phyloP scores from a whole-genome alignment of 2,329 filamentous ascomycete species.

The Falciphora oryzae region DNA sequence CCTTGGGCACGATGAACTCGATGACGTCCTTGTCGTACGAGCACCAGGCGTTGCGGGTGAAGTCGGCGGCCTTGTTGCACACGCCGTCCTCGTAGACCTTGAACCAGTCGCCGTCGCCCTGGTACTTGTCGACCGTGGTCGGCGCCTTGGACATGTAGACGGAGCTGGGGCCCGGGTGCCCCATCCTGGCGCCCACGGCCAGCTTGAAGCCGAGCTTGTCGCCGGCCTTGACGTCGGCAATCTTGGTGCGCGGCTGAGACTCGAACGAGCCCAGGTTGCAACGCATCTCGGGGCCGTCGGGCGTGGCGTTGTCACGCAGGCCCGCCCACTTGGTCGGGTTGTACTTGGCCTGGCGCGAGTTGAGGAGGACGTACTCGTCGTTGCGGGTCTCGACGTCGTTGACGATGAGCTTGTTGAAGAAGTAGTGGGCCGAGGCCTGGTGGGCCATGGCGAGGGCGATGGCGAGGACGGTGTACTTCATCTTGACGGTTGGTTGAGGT shows the following conservation, averaged over 20 bases:
- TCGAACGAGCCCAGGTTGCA: constrained; percentile 39
- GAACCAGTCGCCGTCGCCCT: constrained; percentile 20
- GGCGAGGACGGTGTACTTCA: constrained; percentile 15
- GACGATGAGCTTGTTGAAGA: constrained; percentile 33
- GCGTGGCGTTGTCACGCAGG: constrained; percentile 21
- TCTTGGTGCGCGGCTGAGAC: constrained; percentile 27
- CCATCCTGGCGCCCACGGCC: constrained; percentile 41
- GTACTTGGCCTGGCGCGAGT: constrained; percentile 29
- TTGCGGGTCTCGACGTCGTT: constrained; percentile 36
- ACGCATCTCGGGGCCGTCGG: constrained; percentile 30
- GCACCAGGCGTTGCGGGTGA: constrained; percentile 20
- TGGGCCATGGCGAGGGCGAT: constrained; percentile 14
- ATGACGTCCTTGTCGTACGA: constrained; percentile 21
- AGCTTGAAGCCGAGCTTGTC: constrained; percentile 45
- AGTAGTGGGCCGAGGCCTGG: constrained; percentile 24
- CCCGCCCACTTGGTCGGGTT: constrained; percentile 26
- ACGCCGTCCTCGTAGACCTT: constrained; percentile 23
- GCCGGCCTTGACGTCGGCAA: constrained; percentile 40
- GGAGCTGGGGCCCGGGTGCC: constrained; percentile 37
- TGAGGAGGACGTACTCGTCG: constrained; percentile 40
- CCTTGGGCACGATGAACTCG: constrained; percentile 10
- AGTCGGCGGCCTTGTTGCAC: constrained; percentile 16
- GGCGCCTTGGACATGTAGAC: constrained; percentile 39
- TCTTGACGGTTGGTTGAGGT: constrained; percentile 8
- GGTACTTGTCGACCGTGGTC: constrained; percentile 8